Conservation (phyloP, 768 basidiomycete species). For the Mycena pura region DNA sequence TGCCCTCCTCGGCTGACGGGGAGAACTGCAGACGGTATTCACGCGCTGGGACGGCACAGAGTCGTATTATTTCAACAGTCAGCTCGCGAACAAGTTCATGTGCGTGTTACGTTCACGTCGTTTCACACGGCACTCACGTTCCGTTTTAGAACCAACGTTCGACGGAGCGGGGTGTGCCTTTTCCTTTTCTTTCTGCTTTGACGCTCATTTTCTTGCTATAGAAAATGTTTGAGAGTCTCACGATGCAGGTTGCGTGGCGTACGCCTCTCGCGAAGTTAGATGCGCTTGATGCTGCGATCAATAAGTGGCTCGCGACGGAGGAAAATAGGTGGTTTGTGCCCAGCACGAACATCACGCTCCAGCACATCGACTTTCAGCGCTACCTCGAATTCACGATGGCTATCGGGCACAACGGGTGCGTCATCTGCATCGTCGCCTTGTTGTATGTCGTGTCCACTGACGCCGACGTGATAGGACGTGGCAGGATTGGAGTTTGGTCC, state of each 20-base stretch:
- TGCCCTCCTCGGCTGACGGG: neutral
- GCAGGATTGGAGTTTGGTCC: conserved; percentile 43
- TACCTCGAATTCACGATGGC: conserved; percentile 73
- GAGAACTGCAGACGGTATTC: conserved; percentile 65
- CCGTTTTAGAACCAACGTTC: conserved; percentile 64
- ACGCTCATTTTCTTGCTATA: conserved; percentile 33
- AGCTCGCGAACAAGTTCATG: conserved; percentile 79
- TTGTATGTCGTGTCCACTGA: neutral
- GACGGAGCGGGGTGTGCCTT: conserved; percentile 66
- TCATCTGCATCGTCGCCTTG: neutral
- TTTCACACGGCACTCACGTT: neutral
- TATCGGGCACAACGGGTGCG: conserved; percentile 61
- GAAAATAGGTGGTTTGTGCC: conserved; percentile 83
- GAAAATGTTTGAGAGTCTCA: conserved; percentile 72
- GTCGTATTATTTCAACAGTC: conserved; percentile 84
- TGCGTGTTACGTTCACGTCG: conserved; percentile 36
- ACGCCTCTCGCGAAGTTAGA: conserved; percentile 78
- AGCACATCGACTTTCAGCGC: conserved; percentile 69
- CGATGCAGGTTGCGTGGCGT: conserved; percentile 78
- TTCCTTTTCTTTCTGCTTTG: neutral
- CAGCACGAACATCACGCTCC: conserved; percentile 65
- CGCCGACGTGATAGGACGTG: conserved; percentile 47
- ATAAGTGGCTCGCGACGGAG: conserved; percentile 80
- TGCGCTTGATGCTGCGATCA: conserved; percentile 67
- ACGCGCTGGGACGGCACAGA: conserved; percentile 76